Percentiles rank a stretch among this genome's conserved stretches.
Evolutionary conservation across 2,329 filamentous ascomycete genomes (phyloP).

Genomic region (Pseudogymnoascus sp.): DNA sequence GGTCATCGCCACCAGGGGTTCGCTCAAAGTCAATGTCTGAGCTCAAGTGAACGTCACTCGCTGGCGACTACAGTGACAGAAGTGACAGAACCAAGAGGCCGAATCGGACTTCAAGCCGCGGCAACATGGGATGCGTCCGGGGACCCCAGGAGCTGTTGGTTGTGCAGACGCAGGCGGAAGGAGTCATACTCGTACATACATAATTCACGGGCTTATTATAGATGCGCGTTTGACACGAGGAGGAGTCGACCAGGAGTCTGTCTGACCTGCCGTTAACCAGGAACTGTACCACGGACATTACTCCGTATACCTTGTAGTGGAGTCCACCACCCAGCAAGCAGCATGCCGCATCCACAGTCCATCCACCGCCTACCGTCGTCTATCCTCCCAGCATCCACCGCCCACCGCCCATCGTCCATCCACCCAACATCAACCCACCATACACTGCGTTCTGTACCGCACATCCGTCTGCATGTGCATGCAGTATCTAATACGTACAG

Average conservation of each 20-base stretch:
- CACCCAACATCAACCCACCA: not conserved
- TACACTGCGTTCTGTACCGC: not conserved
- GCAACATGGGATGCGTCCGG: not conserved
- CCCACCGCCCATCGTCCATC: not conserved
- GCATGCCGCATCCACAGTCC: not conserved
- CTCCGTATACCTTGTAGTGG: not conserved
- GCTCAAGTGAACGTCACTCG: not conserved
- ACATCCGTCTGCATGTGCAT: conserved; percentile 5
- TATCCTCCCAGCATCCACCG: not conserved
- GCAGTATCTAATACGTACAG: not conserved
- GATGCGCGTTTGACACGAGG: conserved; percentile 3
- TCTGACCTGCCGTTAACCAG: conserved; percentile 2
- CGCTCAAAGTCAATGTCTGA: not conserved
- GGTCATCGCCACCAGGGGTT: not conserved
- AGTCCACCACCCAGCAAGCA: not conserved
- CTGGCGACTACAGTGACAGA: not conserved
- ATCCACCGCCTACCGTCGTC: not conserved
- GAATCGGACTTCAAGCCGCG: conserved; percentile 5
- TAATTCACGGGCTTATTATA: conserved; percentile 7
- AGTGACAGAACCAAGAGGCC: not conserved
- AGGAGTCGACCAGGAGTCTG: not conserved
- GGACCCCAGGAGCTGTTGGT: conserved; percentile 7
- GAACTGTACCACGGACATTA: not conserved
- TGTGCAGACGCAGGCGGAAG: not conserved
- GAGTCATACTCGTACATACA: not conserved